Conservation (phyloP, 331 rosid genomes). For the Malus hybrid region DNA sequence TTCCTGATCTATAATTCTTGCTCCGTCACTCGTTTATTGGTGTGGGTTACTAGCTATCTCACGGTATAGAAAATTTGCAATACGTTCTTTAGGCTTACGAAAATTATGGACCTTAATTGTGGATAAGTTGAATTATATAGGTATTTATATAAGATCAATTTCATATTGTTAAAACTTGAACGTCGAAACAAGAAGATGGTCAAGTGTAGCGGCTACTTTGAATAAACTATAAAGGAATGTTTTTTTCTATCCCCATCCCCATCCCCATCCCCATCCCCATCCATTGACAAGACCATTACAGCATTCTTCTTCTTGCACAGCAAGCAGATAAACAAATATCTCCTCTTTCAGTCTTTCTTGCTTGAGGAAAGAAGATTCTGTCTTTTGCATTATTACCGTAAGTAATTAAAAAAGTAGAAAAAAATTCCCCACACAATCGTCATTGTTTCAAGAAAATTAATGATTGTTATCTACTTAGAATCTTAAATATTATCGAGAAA, state of each 20-base stretch:
- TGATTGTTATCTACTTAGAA: background rate
- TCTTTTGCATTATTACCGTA: background rate
- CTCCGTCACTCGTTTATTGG: too few species aligned
- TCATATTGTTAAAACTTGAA: background rate
- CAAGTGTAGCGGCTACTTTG: conserved; percentile 4
- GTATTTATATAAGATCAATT: background rate
- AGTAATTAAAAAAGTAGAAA: background rate
- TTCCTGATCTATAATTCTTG: too few species aligned
- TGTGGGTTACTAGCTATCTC: background rate
- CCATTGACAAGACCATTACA: background rate
- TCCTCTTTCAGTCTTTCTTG: background rate
- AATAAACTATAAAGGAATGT: background rate
- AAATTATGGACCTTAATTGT: background rate
- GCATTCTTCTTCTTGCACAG: background rate
- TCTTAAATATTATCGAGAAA: background rate
- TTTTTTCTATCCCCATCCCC: too few species aligned
- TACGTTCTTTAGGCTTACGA: background rate
- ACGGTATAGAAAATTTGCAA: background rate
- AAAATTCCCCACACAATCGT: background rate
- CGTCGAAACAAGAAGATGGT: background rate
- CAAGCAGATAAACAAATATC: background rate
- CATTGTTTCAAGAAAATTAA: background rate
- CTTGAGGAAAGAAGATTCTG: background rate
- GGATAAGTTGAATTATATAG: background rate
- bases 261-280: too few species aligned